These are phyloP conservation scores for Mycena citricolor DNA, from an alignment of 1,284 basidiomycete genomes.

Conservation along the genomic window DNA sequence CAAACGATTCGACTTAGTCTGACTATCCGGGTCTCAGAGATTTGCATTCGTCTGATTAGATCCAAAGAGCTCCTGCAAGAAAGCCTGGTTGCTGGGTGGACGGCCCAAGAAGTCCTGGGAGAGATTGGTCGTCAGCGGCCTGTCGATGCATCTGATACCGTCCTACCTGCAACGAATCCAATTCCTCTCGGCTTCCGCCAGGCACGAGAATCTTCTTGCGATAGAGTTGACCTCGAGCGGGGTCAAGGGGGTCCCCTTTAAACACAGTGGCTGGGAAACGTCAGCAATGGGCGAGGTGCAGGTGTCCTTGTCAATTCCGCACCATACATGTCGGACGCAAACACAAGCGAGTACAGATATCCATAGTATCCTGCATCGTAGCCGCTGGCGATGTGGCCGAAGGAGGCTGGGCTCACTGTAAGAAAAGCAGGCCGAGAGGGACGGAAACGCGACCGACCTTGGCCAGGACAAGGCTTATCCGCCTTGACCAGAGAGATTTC, in stretches of 20 bases:
- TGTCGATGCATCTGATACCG: conserved; percentile 1
- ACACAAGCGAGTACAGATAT: conserved; percentile 75
- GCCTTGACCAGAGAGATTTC: conserved; percentile 67
- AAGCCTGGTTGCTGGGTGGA: conserved; percentile 74
- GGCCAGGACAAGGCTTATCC: conserved; percentile 62
- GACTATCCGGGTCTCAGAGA: too few species aligned
- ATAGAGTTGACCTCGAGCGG: conserved; percentile 51
- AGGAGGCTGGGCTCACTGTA: conserved; percentile 39
- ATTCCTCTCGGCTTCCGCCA: conserved; percentile 55
- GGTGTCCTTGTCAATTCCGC: neutral
- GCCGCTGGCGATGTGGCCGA: conserved; percentile 71
- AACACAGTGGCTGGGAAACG: conserved; percentile 59
- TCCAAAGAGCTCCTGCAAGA: conserved; percentile 68
- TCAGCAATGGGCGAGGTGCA: neutral
- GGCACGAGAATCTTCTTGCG: conserved; percentile 55
- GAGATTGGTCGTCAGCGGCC: conserved; percentile 1
- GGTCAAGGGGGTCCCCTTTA: conserved; percentile 71
- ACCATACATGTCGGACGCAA: conserved; percentile 79
- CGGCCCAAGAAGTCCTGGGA: conserved; percentile 71
- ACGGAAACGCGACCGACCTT: conserved; percentile 34
- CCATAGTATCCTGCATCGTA: conserved; percentile 84
- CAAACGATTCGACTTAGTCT: too few species aligned
- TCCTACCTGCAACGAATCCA: conserved; percentile 41
- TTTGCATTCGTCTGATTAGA: too few species aligned
- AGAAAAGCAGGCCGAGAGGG: neutral